Evolutionary conservation across 176 grass and related monocot species (phyloP).

Genomic region (Thalia dealbata): DNA sequence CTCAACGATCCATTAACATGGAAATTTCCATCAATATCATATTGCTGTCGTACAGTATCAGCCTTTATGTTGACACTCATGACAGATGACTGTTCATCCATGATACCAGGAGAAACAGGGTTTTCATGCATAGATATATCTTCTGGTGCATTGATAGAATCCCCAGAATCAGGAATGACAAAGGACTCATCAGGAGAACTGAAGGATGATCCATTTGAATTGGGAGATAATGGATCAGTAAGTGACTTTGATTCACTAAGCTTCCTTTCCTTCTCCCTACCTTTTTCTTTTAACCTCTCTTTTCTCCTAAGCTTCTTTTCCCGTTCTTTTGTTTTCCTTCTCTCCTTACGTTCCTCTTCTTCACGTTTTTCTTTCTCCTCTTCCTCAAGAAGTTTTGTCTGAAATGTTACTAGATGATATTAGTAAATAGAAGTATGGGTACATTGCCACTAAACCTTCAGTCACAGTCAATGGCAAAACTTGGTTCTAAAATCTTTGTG

Average conservation of each 20-base stretch:
- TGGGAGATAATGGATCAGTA: conserved; percentile 19
- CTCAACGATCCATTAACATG: conserved; percentile 27
- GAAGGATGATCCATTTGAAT: conserved; percentile 29
- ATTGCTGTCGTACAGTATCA: conserved; percentile 18
- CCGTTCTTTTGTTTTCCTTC: conserved; percentile 73
- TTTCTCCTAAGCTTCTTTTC: conserved; percentile 93
- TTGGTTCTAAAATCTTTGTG: conserved; percentile 1
- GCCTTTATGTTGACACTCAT: conserved; percentile 6
- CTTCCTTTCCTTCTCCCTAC: conserved; percentile 45
- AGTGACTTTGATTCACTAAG: conserved; percentile 32
- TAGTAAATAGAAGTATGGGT: neutral
- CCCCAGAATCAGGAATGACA: conserved; percentile 29
- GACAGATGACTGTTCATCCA: conserved; percentile 20
- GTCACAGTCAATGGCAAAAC: conserved; percentile 7
- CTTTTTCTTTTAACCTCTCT: conserved; percentile 89
- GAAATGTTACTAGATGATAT: conserved; percentile 20
- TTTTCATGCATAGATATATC: conserved; percentile 18
- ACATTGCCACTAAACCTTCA: neutral
- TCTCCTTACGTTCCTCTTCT: conserved; percentile 83
- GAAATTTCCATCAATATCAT: conserved; percentile 24
- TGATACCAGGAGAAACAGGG: conserved; percentile 20
- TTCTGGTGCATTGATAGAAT: conserved; percentile 42
- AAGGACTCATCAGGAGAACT: conserved; percentile 32
- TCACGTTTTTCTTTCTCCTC: conserved; percentile 90
- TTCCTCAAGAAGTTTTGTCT: conserved; percentile 74